Evolutionary conservation across 2,329 filamentous ascomycete species (phyloP).

Genomic region (Clonostachys byssicola): DNA sequence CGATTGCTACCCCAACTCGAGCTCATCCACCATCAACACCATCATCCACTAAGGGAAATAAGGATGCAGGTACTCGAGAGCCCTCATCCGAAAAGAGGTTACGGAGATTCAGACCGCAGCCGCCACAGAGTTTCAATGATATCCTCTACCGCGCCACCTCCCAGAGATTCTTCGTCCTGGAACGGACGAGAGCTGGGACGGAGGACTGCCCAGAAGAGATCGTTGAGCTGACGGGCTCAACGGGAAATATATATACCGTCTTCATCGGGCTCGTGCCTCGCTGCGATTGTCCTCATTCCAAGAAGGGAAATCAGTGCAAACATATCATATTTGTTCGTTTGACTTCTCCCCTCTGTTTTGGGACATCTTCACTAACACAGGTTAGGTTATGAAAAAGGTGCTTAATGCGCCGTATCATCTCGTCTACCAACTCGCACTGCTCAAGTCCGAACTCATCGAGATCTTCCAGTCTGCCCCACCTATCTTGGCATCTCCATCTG

Average conservation of each 20-base stretch:
- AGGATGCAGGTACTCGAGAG: slow-evolving; percentile 44
- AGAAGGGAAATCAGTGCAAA: slow-evolving; percentile 57
- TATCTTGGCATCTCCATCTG: slow-evolving; percentile 20
- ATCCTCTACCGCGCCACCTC: slow-evolving; percentile 31
- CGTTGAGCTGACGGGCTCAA: slow-evolving; percentile 58
- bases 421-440: slow-evolving; percentile 59
- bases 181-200: slow-evolving; percentile 26
- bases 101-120: slow-evolving; percentile 21
- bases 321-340: slow-evolving; percentile 53
- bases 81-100: neutral
- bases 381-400: slow-evolving; percentile 51
- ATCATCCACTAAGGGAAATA: too few species aligned
- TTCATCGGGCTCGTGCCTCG: slow-evolving; percentile 42
- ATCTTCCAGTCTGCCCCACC: slow-evolving; percentile 53
- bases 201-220: slow-evolving; percentile 39
- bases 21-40: too few species aligned
- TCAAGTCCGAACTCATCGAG: slow-evolving; percentile 52
- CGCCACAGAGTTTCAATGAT: slow-evolving; percentile 26
- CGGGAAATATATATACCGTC: slow-evolving; percentile 62
- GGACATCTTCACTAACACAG: neutral
- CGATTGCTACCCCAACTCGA: too few species aligned
- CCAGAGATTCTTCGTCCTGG: slow-evolving; percentile 42
- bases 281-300: slow-evolving; percentile 53
- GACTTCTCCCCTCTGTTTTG: neutral
- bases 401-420: slow-evolving; percentile 51